These are phyloP conservation scores for Fusarium nanum DNA, from an alignment of 2,329 filamentous ascomycete species.

Conservation along the genomic window DNA sequence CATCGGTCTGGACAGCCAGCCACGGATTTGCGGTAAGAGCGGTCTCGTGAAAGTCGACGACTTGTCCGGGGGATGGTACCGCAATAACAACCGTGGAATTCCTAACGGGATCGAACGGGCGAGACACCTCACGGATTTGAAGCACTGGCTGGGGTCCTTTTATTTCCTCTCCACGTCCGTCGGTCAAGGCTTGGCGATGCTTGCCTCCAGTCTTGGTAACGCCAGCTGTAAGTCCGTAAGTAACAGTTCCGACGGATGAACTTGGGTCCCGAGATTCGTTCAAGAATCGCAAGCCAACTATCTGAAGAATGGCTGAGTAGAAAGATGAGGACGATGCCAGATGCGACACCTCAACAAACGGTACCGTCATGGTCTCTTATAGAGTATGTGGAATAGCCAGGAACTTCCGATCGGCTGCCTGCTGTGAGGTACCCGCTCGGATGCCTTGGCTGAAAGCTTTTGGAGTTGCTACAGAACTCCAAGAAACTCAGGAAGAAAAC, in stretches of 20 bases:
- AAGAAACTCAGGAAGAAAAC: slow-evolving; percentile 23
- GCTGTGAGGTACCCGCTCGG: slow-evolving; percentile 40
- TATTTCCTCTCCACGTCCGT: slow-evolving; percentile 40
- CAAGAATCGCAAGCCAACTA: slow-evolving; percentile 77
- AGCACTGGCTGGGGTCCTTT: slow-evolving; percentile 52
- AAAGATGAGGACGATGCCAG: slow-evolving; percentile 85
- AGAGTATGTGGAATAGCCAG: slow-evolving; percentile 32
- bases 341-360: slow-evolving; percentile 75
- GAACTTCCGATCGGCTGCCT: slow-evolving; percentile 38
- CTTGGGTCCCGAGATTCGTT: slow-evolving; percentile 39
- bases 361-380: slow-evolving; percentile 54
- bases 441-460: slow-evolving; percentile 35
- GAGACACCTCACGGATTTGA: slow-evolving; percentile 58
- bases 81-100: slow-evolving; percentile 71
- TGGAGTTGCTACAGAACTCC: slow-evolving; percentile 26
- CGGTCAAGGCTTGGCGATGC: slow-evolving; percentile 30
- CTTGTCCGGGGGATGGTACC: slow-evolving; percentile 72
- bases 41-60: slow-evolving; percentile 77
- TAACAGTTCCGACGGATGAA: slow-evolving; percentile 52
- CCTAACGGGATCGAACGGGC: slow-evolving; percentile 55
- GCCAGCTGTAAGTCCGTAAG: slow-evolving; percentile 54
- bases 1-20: slow-evolving; percentile 56
- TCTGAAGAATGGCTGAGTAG: slow-evolving; percentile 82
- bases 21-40: slow-evolving; percentile 71
- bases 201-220: slow-evolving; percentile 32